These are phyloP conservation scores for Babesia caballi DNA, from an alignment of 169 alveolate genomes.

Conservation along the genomic window DNA sequence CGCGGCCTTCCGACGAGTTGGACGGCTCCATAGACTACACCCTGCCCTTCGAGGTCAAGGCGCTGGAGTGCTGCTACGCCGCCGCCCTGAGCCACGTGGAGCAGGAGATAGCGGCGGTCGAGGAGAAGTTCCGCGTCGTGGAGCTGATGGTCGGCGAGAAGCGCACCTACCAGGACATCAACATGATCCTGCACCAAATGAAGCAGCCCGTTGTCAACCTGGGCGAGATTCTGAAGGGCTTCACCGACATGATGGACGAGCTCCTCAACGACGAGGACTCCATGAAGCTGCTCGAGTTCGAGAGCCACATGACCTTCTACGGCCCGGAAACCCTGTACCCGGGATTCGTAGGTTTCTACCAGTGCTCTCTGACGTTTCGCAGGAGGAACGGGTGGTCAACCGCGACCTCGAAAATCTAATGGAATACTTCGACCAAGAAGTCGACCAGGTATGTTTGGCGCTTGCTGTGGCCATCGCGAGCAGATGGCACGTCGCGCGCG, in stretches of 20 bases:
- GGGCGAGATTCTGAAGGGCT: slow-evolving; percentile 39
- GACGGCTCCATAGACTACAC: neutral
- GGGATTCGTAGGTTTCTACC: slow-evolving; percentile 37
- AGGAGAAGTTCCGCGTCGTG: slow-evolving; percentile 18
- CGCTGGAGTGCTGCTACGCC: slow-evolving; percentile 78
- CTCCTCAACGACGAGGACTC: slow-evolving; percentile 4
- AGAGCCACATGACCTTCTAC: slow-evolving; percentile 26
- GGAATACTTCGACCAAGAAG: slow-evolving; percentile 85
- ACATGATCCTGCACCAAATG: slow-evolving; percentile 73
- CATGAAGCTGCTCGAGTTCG: slow-evolving; percentile 36
- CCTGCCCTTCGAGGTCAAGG: slow-evolving; percentile 79
- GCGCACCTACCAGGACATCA: slow-evolving; percentile 64
- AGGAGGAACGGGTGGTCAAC: slow-evolving; percentile 60
- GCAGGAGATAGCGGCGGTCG: slow-evolving; percentile 35
- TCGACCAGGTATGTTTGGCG: slow-evolving; percentile 71
- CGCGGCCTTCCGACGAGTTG: slow-evolving; percentile 13
- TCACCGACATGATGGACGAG: slow-evolving; percentile 57
- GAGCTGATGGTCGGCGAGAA: slow-evolving; percentile 51
- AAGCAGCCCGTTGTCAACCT: slow-evolving; percentile 74
- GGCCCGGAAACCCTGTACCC: slow-evolving; percentile 13
- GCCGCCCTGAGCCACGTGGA: slow-evolving; percentile 76
- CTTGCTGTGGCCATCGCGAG: slow-evolving; percentile 25
- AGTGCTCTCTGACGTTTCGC: slow-evolving; percentile 7
- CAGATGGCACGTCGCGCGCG: slow-evolving; percentile 45
- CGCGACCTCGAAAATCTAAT: slow-evolving; percentile 78